These are phyloP conservation scores for Chara braunii DNA, from an alignment of 139 green algal genomes.

Conservation along the genomic window DNA sequence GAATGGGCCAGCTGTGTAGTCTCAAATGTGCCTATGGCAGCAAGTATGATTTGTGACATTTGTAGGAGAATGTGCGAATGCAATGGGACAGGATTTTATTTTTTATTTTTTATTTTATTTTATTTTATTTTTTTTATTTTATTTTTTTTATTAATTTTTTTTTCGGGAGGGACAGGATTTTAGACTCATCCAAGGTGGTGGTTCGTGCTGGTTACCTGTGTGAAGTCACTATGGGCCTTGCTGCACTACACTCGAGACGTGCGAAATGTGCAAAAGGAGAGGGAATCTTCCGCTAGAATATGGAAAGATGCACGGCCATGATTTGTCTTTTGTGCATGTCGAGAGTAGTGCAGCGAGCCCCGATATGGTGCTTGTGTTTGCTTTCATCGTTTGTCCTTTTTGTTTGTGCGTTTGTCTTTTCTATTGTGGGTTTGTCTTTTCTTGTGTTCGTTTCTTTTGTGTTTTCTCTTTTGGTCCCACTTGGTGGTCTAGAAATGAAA, in stretches of 20 bases:
- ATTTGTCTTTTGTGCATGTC: neutral
- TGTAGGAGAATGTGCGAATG: neutral
- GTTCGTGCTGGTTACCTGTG: too few relatives aligned
- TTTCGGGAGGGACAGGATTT: neutral
- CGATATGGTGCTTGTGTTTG: too few relatives aligned
- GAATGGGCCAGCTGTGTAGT: neutral
- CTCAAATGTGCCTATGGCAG: neutral
- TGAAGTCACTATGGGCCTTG: too few relatives aligned
- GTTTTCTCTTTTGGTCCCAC: too few relatives aligned
- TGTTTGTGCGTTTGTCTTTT: too few relatives aligned
- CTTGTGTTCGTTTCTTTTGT: too few relatives aligned
- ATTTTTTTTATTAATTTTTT: slow-evolving; percentile 6
- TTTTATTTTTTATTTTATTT: neutral
- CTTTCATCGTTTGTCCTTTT: too few relatives aligned
- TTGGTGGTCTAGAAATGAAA: too few relatives aligned
- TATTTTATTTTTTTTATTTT: too few relatives aligned
- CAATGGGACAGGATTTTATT: neutral
- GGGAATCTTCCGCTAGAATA: too few relatives aligned
- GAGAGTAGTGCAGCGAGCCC: too few relatives aligned
- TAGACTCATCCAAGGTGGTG: neutral
- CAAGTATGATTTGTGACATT: neutral
- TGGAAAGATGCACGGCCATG: neutral
- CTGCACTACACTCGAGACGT: neutral
- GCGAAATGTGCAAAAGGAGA: neutral
- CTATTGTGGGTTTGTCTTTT: too few relatives aligned